A percentile compares a stretch with the other conserved stretches of the same genome.
Conservation (phyloP, 805 yeast species). For the Lipomyces yamadae region DNA sequence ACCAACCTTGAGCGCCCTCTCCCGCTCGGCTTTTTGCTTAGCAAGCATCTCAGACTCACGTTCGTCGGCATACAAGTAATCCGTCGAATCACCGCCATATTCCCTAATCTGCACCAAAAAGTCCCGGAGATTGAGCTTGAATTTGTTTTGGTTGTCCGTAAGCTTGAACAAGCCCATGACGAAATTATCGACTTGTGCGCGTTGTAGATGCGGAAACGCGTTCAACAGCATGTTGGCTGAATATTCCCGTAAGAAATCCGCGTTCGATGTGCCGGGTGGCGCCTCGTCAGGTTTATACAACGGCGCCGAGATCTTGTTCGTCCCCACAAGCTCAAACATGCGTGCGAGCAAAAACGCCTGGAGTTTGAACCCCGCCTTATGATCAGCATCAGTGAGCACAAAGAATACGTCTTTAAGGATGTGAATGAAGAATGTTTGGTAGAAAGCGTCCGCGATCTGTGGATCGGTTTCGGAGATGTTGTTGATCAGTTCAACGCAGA, state of each 20-base stretch:
- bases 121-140: slow-evolving; percentile 87
- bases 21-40: slow-evolving; percentile 70
- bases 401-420: slow-evolving; percentile 90
- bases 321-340: slow-evolving; percentile 81
- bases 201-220: slow-evolving; percentile 92
- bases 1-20: slow-evolving; percentile 84
- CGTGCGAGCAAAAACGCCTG: slow-evolving; percentile 86
- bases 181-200: slow-evolving; percentile 81
- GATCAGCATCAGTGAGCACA: slow-evolving; percentile 95
- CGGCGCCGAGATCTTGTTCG: slow-evolving; percentile 73
- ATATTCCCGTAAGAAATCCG: slow-evolving; percentile 76
- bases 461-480: slow-evolving; percentile 79
- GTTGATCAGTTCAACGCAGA: slow-evolving; percentile 79
- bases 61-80: slow-evolving; percentile 92
- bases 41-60: slow-evolving; percentile 76
- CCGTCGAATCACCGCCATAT: slow-evolving; percentile 93
- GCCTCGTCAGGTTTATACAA: slow-evolving; percentile 80
- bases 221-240: slow-evolving; percentile 76
- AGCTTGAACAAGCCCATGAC: slow-evolving; percentile 71
- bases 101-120: slow-evolving; percentile 96
- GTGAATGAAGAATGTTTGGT: slow-evolving; percentile 84
- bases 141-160: slow-evolving; percentile 73
- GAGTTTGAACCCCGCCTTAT: slow-evolving; percentile 90
- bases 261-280: slow-evolving; percentile 82
- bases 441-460: slow-evolving; percentile 84